Evolutionary conservation across 495 filamentous ascomycete species (phyloP), one percentile per base, ranked within the genome.

Genomic region (Xylaria sp.): DNA sequence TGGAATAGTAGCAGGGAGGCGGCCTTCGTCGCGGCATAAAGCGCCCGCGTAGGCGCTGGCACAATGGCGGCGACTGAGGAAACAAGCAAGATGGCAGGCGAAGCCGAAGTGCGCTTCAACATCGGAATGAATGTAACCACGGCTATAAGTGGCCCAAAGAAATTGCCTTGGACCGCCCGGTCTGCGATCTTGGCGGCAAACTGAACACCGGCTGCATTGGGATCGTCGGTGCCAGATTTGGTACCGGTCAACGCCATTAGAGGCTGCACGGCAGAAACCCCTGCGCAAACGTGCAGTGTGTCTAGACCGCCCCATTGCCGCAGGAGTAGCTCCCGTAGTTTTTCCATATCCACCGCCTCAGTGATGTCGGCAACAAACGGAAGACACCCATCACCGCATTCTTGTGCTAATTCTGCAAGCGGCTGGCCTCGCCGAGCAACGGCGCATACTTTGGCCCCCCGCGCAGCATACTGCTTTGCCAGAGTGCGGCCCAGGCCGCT

Each of bases 201-300:
- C 33, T 72, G 74, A 37, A 80, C 74, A 14, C 71, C 76, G 46
- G 46, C 40, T 6, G 46, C 69, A 29, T 48, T 68, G 2, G 78
- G 73, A 50, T 78, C 78, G 5, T 68, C 59, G 14, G 71, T 55
- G 9, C 75, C 70, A 8, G 71, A 64, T 44, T 61, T 46, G 0
- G 72, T 58, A 19, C 72, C 76, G 37, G 78, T 69, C 24, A 80
- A 52, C 19, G 48, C 64, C 76, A 80, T 78, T 21, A 78, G 71
- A 1, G 78, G 78, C 66, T 78, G 78, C 64, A 80, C 76, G 17
- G 78, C 78, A 41, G 76, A 78, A 1, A 80, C 78, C 1, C 78
- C 78, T 11, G 76, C 78, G 50, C 76, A 76, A 14, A 80, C 46
- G 24, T 74, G 67, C 33, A 80, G 65, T 1, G 78, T 73, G 69